Base-by-base conservation (phyloP, 148 eudicot species). In the Diospyros kaki region DNA sequence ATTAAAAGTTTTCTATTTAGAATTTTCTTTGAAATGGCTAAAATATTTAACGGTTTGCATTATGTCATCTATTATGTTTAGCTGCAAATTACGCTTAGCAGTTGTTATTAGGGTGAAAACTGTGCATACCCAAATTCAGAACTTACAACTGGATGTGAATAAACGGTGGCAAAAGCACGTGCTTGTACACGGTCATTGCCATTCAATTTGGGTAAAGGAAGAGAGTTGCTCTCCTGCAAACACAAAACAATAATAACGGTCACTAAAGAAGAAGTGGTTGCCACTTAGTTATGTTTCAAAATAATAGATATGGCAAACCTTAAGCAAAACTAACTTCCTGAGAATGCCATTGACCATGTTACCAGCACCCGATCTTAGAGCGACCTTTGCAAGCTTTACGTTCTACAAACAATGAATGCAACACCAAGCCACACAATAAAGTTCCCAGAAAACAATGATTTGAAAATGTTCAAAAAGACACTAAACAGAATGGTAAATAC, bases 121-220 rank as follows among this genome's bases (percentile, higher is more conserved):
- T 38, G 8, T 43, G 9, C 1, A 11, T 9, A 17, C 15, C 3
- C 2, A 8, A 72, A 74, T 10, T 53, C 70, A 17, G 66, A 82
- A 86, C 98, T 86, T 83, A 94, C 98, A 80, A 94, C 98, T 77
- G 98, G 98, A 88, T 94, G 98, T 77, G 98, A 94, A 86, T 94
- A 77, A 69, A 91, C 83, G 51, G 91, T 94, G 81, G 97, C 98
- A 69, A 94, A 89, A 58, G 88, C 88, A 85, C 97, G 97, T 78
- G 97, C 93, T 84, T 86, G 90, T 41, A 89, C 77, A 58, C 97
- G 97, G 71, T 89, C 96, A 84, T 92, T 77, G 45, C 98, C 98
- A 28, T 88, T 89, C 71, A 94, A 60, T 82, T 84, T 78, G 66
- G 96, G 97, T 74, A 81, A 76, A 76, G 98, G 98, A 68, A 94